These are phyloP conservation scores for Citrus glauca DNA, from an alignment of 345 rosid genomes.

Conservation along the genomic window DNA sequence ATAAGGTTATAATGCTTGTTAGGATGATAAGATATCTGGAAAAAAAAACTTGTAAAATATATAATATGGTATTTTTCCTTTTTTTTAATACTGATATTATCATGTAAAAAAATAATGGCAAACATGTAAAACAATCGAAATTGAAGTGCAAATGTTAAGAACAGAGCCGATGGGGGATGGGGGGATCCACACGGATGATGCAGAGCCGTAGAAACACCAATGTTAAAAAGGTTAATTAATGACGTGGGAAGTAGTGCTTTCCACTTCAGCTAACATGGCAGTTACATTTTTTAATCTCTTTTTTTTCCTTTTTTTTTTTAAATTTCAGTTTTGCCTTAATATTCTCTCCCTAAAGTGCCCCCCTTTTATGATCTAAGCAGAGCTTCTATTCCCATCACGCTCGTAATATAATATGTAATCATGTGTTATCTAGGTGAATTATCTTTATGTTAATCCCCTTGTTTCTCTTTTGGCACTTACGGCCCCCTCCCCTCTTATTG, in stretches of 20 bases:
- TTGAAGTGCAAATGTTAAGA: not conserved
- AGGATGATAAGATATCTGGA: too few species aligned
- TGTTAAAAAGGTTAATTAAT: not conserved
- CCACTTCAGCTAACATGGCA: conserved; percentile 21
- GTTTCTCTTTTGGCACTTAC: not conserved
- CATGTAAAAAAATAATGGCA: not conserved
- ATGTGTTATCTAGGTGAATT: not conserved
- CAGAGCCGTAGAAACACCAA: not conserved
- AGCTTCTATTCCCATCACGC: not conserved
- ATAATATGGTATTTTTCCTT: too few species aligned
- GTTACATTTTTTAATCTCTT: not conserved
- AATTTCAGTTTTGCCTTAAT: not conserved
- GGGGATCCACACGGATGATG: conserved; percentile 13
- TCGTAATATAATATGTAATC: not conserved
- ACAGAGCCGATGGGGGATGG: not conserved
- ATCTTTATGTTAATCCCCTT: not conserved
- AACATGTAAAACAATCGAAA: not conserved
- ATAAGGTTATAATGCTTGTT: too few species aligned
- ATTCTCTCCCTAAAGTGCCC: not conserved
- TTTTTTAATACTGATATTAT: too few species aligned
- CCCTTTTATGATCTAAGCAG: not conserved
- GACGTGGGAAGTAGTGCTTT: conserved; percentile 31
- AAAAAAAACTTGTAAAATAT: too few species aligned
- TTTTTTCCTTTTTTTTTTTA: not conserved
- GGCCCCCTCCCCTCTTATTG: not conserved